A percentile compares a stretch with the other conserved stretches of the same genome.
These are phyloP conservation scores for Populus hybrid DNA, from an alignment of 441 rosid species.

Conservation along the genomic window DNA sequence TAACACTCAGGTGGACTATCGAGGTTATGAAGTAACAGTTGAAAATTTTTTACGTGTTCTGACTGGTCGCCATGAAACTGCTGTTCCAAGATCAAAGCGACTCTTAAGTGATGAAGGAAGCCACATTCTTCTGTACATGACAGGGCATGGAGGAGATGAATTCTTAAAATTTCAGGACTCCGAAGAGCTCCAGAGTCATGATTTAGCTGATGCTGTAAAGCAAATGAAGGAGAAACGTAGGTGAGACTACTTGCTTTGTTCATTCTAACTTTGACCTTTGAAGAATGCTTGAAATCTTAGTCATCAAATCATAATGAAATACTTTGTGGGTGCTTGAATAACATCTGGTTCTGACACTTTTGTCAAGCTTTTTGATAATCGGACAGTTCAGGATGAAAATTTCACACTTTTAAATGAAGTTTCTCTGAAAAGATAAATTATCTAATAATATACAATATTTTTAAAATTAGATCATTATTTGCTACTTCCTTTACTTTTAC, in stretches of 20 bases:
- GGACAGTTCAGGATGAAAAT: not conserved
- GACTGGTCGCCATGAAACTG: constrained; percentile 82
- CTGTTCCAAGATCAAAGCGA: constrained; percentile 98
- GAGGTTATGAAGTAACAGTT: constrained; percentile 94
- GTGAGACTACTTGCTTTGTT: constrained; percentile 30
- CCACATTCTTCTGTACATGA: constrained; percentile 96
- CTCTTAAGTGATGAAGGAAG: constrained; percentile 98
- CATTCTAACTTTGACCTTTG: constrained; percentile 13
- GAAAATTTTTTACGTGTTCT: constrained; percentile 88
- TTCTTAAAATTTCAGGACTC: constrained; percentile 96
- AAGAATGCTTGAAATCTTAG: not conserved
- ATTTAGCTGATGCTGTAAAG: constrained; percentile 98
- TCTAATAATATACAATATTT: too few relatives aligned
- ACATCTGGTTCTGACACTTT: constrained; percentile 12
- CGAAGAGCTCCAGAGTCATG: constrained; percentile 99
- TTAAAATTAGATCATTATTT: not conserved
- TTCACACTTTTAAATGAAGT: not conserved
- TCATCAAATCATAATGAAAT: not conserved
- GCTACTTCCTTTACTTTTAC: not conserved
- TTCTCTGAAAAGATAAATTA: not conserved
- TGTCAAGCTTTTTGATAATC: not conserved
- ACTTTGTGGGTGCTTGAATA: not conserved
- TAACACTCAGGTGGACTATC: constrained; percentile 81
- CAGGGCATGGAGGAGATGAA: constrained; percentile 99
- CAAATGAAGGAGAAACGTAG: constrained; percentile 97